Conservation (phyloP, 2,329 filamentous ascomycete species). For the Aspergillus unguis region DNA sequence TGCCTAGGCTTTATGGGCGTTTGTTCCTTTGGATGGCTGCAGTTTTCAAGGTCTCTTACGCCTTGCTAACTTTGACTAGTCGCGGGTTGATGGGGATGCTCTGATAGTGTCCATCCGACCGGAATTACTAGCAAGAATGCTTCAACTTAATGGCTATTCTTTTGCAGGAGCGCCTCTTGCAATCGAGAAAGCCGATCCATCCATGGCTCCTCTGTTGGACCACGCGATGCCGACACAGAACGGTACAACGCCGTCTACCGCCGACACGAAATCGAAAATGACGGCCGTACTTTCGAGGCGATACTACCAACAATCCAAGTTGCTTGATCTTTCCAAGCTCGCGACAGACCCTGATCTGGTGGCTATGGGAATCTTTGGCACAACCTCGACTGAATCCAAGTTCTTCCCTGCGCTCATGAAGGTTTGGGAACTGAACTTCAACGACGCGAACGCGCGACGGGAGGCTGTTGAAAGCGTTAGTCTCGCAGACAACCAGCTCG, state of each 20-base stretch:
- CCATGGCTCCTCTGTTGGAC: constrained; percentile 20
- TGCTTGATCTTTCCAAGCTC: constrained; percentile 79
- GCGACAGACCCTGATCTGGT: constrained; percentile 68
- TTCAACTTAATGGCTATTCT: constrained; percentile 64
- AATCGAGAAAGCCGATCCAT: constrained; percentile 48
- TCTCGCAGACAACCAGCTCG: constrained; percentile 74
- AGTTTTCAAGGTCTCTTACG: constrained; percentile 45
- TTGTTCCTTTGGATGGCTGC: constrained; percentile 38
- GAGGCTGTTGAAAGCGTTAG: constrained; percentile 79
- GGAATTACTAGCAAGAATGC: constrained; percentile 61
- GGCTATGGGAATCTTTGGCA: constrained; percentile 71
- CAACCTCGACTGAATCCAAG: constrained; percentile 69
- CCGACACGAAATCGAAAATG: constrained; percentile 66
- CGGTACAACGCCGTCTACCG: constrained; percentile 44
- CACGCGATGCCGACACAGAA: constrained; percentile 27
- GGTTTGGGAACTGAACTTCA: constrained; percentile 75
- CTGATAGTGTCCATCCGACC: constrained; percentile 65
- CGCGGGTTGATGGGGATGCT: constrained; percentile 64
- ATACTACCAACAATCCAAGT: constrained; percentile 67
- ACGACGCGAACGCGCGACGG: constrained; percentile 66
- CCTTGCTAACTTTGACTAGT: constrained; percentile 70
- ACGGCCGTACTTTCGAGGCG: constrained; percentile 68
- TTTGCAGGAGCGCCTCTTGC: constrained; percentile 65
- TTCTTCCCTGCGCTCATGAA: constrained; percentile 91
- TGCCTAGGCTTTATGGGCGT: constrained; percentile 28